These are phyloP conservation scores for Geotrichum citri-aurantii DNA, from an alignment of 1,139 yeast species.

Conservation along the genomic window DNA sequence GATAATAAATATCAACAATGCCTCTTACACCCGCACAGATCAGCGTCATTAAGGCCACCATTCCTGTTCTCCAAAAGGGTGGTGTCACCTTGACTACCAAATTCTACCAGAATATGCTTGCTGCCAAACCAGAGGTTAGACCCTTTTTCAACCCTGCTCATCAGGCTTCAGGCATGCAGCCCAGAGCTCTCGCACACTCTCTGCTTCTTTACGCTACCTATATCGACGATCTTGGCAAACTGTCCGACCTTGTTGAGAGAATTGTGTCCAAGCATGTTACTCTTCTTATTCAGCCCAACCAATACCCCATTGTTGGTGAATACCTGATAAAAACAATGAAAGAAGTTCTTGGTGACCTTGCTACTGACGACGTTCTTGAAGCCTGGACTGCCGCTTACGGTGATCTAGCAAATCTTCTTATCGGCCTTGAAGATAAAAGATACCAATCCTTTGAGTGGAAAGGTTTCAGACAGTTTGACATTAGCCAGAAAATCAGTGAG, in stretches of 20 bases:
- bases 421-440: constrained; percentile 47
- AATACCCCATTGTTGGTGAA: constrained; percentile 59
- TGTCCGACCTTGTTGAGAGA: constrained; percentile 51
- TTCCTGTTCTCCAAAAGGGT: constrained; percentile 52
- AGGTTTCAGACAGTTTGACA: constrained; percentile 50
- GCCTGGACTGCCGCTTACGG: constrained; percentile 69
- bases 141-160: constrained; percentile 57
- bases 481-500: constrained; percentile 44
- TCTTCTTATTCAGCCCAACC: constrained; percentile 54
- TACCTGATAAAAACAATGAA: constrained; percentile 50
- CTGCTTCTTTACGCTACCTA: constrained; percentile 57
- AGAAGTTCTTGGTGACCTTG: constrained; percentile 53
- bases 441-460: constrained; percentile 47
- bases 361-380: constrained; percentile 49
- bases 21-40: constrained; percentile 33
- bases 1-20: constrained; percentile 10
- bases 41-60: constrained; percentile 47
- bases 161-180: constrained; percentile 54
- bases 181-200: constrained; percentile 59
- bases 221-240: constrained; percentile 53
- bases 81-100: constrained; percentile 52
- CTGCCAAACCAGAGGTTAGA: constrained; percentile 48
- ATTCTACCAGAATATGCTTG: constrained; percentile 54
- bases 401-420: constrained; percentile 56
- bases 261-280: constrained; percentile 66